phyloP scores from a whole-genome alignment of 2,329 filamentous ascomycete genomes.

The Fusarium kyushuense region DNA sequence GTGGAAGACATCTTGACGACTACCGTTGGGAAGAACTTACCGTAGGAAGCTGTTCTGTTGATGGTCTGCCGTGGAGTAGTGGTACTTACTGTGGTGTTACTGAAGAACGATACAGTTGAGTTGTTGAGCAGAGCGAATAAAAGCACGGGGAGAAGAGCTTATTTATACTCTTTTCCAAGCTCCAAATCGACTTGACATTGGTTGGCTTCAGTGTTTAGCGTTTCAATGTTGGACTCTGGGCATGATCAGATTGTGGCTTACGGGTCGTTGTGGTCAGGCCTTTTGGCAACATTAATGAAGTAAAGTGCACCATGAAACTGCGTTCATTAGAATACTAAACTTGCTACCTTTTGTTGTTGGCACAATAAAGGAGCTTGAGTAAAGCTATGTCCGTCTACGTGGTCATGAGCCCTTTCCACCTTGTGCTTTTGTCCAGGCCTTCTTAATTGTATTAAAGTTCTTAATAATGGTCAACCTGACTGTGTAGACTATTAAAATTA shows the following conservation, averaged over 20 bases:
- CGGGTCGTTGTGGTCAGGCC: not conserved
- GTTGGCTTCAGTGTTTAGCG: not conserved
- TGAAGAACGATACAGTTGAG: not conserved
- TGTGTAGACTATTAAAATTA: too few species aligned
- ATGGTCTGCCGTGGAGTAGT: too few species aligned
- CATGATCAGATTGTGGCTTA: not conserved
- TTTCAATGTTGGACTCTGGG: not conserved
- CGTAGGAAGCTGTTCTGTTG: not conserved
- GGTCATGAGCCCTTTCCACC: too few species aligned
- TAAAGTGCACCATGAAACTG: not conserved
- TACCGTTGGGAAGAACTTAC: too few species aligned
- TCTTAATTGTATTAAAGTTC: too few species aligned
- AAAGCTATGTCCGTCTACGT: too few species aligned
- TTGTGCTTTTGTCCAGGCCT: too few species aligned
- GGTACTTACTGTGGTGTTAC: not conserved
- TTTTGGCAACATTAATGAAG: not conserved
- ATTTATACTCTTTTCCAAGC: not conserved
- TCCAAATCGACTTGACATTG: accelerated
- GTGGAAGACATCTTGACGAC: not conserved
- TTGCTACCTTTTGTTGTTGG: not conserved
- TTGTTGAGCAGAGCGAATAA: not conserved
- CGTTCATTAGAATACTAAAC: not conserved
- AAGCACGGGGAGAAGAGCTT: too few species aligned
- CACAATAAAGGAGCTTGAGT: too few species aligned
- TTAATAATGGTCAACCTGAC: too few species aligned